Evolutionary conservation across 2,329 filamentous ascomycete genomes (phyloP), one percentile per base, ranked within the genome.

Genomic region (Diaporthe aspalathi): DNA sequence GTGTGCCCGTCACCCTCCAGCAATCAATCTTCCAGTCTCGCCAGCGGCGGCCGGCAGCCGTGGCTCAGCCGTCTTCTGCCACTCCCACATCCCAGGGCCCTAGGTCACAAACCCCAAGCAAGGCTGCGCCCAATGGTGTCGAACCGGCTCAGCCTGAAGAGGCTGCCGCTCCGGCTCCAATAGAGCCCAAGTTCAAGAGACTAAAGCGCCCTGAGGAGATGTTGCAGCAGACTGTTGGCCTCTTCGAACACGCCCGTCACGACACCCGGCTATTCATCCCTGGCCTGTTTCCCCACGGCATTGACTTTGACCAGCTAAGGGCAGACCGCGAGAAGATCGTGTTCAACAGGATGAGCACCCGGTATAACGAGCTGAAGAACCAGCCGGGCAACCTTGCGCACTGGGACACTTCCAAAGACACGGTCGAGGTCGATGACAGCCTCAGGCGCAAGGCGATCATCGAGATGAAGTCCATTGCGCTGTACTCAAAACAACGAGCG

Each of bases 391-490:
- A 97, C 78, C 86, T 98, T 63, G 93, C 92, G 38, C 92, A 94
- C 63, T 97, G 94, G 93, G 94, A 98, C 77, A 90, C 92, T 0
- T 90, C 90, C 11, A 92, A 93, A 72, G 89, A 92, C 35, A 79
- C 75, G 78, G 87, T 88, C 2, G 89, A 91, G 29, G 88, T 92
- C 27, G 94, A 98, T 75, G 94, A 97, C 75, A 90, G 91, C 1
- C 83, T 97, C 63, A 98, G 97, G 84, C 84, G 94, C 67, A 95
- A 95, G 80, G 93, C 95, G 29, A 87, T 98, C 75, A 98, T 99
- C 71, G 96, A 99, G 84, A 94, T 97, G 85, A 98, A 98, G 86
- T 93, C 93, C 79, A 87, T 98, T 45, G 91, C 91, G 63, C 84
- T 98, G n/a, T 91, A 97, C 67, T 91, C 93, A 0, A 97, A 97